Percentiles rank a stretch among this genome's conserved stretches.
Evolutionary conservation across 148 eudicot species (phyloP).

Genomic region (Tetragonia tetragonoides): DNA sequence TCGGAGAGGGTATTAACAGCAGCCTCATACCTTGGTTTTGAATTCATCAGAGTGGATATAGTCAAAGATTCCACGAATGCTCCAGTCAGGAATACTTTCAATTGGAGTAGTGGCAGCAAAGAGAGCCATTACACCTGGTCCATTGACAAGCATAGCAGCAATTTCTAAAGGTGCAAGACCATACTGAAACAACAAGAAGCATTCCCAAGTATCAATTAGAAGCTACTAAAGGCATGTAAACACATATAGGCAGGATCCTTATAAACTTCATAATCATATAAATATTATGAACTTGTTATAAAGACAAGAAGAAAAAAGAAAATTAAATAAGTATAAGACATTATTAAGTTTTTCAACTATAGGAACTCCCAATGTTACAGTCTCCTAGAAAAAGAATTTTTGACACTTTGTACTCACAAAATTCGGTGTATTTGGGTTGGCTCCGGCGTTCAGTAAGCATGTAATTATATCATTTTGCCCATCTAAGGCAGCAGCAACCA

Average conservation of each 20-base stretch:
- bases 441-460: conserved; percentile 3
- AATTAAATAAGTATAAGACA: too few species aligned
- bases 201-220: background rate
- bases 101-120: background rate
- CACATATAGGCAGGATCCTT: too few species aligned
- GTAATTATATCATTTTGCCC: conserved; percentile 8
- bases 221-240: too few species aligned
- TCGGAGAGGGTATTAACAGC: too few species aligned
- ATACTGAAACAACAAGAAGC: conserved; percentile 1
- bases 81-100: conserved; percentile 8
- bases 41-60: conserved; percentile 14
- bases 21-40: background rate
- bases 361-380: too few species aligned
- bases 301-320: too few species aligned
- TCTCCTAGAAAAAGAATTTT: too few species aligned
- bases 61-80: conserved; percentile 9
- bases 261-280: too few species aligned
- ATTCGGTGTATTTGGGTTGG: conserved; percentile 8
- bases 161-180: conserved; percentile 13
- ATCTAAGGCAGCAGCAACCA: conserved; percentile 13
- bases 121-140: conserved; percentile 12
- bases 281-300: too few species aligned
- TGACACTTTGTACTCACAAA: conserved; percentile 16
- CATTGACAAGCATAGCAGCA: conserved; percentile 6
- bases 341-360: too few species aligned